Conservation (phyloP, 2,329 filamentous ascomycete genomes). For the Aureobasidium sp. region DNA sequence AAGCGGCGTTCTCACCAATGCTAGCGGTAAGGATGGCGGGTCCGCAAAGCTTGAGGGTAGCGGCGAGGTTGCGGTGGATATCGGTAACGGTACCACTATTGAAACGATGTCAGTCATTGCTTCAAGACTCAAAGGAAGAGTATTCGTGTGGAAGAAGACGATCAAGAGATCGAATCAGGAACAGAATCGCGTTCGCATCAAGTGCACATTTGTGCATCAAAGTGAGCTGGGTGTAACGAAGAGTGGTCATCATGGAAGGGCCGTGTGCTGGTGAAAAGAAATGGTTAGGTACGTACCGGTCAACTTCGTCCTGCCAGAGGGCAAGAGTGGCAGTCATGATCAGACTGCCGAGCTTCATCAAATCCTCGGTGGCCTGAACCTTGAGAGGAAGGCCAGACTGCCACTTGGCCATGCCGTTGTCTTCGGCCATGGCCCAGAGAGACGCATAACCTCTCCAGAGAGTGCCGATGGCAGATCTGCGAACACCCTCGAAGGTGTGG, state of each 20-base stretch:
- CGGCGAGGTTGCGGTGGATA: constrained; percentile 87
- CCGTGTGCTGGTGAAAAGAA: constrained; percentile 14
- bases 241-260: constrained; percentile 66
- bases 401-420: constrained; percentile 73
- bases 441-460: constrained; percentile 90
- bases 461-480: constrained; percentile 83
- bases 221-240: constrained; percentile 99
- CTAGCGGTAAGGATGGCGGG: constrained; percentile 64
- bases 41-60: constrained; percentile 82
- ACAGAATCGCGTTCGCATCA: constrained; percentile 74
- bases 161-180: constrained; percentile 10
- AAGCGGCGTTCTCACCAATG: constrained; percentile 47
- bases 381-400: constrained; percentile 76
- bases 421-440: constrained; percentile 80
- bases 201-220: constrained; percentile 72
- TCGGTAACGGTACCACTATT: constrained; percentile 77
- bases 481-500: constrained; percentile 85
- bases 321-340: constrained; percentile 76
- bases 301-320: constrained; percentile 81
- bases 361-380: constrained; percentile 65
- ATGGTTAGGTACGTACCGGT: constrained; percentile 62
- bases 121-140: not conserved
- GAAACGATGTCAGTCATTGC: constrained; percentile 26
- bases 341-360: constrained; percentile 77
- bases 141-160: not conserved